Evolutionary conservation across 2,329 filamentous ascomycete species (phyloP), one percentile per base, ranked within the genome.

Genomic region (Colletotrichum theobromicola): DNA sequence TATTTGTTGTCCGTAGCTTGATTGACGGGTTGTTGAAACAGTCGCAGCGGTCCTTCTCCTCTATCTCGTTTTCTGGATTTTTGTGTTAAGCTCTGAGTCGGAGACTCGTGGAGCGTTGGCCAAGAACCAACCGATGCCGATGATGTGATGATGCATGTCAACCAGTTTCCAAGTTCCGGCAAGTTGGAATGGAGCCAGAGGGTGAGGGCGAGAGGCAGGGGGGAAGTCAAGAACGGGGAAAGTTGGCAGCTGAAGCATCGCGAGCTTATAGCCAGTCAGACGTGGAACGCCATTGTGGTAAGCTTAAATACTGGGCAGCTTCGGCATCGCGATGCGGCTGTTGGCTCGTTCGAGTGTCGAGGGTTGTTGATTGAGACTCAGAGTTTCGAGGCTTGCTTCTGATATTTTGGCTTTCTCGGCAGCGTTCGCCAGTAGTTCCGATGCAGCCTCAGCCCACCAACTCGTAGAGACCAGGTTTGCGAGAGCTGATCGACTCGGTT

Each of bases 21-120:
- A 26, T 37, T 63, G 55, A 65, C 30, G 53, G 53, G 28, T 24
- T 10, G 68, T 72, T 72, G 72, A 75, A 75, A 67, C 72, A 66
- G 57, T 37, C 16, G 32, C 10, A 46, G 37, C 7, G 30, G 24
- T 65, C 16, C 21, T 18, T 12, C 24, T 16, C 15, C 28, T 15
- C n/a, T 24, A n/a, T 64, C 16, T 26, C 30, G 37, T 16, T 35
- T 62, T 37, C 1, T n/a, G 6, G 6, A 50, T 63, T 21, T 66
- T 28, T 60, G 16, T 65, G 58, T 70, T 65, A 65, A 61, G 60
- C 66, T 70, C 66, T 15, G 57, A 37, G 57, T 63, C 32, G 62
- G 62, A 66, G 57, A 26, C 21, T 57, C 34, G 35, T 6, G 15
- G 12, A 26, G 1, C 63, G 5, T 66, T 50, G 16, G 21, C 28